Evolutionary conservation across 768 basidiomycete genomes (phyloP).

Genomic region (Suillus decipiens): DNA sequence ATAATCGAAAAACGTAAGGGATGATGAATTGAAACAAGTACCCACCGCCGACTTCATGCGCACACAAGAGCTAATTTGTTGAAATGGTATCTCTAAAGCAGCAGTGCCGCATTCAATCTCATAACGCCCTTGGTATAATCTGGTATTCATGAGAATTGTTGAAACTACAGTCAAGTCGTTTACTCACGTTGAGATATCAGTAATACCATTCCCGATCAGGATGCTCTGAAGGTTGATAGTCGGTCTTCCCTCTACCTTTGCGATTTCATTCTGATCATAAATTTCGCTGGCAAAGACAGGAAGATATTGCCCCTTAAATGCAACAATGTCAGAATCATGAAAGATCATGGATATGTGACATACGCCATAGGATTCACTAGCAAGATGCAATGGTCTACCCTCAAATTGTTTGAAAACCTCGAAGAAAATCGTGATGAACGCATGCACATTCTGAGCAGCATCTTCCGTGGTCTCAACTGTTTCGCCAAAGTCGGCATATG

Average conservation of each 20-base stretch:
- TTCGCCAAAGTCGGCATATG: conserved; percentile 69
- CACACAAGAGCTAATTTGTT: conserved; percentile 37
- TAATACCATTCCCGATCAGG: conserved; percentile 76
- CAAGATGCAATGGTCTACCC: conserved; percentile 67
- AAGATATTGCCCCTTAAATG: conserved; percentile 61
- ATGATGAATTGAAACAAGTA: conserved; percentile 9
- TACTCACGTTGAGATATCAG: conserved; percentile 51
- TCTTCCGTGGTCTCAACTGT: conserved; percentile 74
- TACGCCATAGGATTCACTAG: conserved; percentile 76
- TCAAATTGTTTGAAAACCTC: conserved; percentile 74
- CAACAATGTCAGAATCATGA: background rate
- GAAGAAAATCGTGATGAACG: conserved; percentile 79
- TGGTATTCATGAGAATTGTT: conserved; percentile 15
- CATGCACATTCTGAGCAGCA: conserved; percentile 74
- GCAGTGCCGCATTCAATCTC: conserved; percentile 53
- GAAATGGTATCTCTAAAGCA: conserved; percentile 54
- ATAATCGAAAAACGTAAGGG: conserved; percentile 9
- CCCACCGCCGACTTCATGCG: conserved; percentile 60
- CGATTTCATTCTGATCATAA: conserved; percentile 65
- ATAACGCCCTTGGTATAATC: conserved; percentile 44
- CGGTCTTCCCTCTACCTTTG: conserved; percentile 49
- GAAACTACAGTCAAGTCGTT: conserved; percentile 2
- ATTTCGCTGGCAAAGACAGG: conserved; percentile 78
- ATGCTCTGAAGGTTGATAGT: conserved; percentile 68
- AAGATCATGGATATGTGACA: conserved; percentile 23